Conservation (phyloP, 805 yeast species). For the Vanderwaltozyma tropicalis region DNA sequence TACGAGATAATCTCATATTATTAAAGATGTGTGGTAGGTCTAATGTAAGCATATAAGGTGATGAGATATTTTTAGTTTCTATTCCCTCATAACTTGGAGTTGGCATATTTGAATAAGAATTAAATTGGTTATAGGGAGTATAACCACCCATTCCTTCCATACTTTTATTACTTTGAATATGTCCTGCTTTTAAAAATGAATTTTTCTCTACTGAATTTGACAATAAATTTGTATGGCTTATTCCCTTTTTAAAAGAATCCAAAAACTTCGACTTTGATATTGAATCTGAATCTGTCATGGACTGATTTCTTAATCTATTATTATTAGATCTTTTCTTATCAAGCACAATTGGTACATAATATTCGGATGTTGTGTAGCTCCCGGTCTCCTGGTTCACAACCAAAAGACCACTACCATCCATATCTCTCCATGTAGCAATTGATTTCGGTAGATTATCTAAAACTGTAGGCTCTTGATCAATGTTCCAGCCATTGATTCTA, state of each 20-base stretch:
- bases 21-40: constrained; percentile 25
- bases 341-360: constrained; percentile 1
- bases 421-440: constrained; percentile 28
- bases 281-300: not conserved
- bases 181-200: constrained; percentile 8
- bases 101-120: constrained; percentile 4
- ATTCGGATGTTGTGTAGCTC: constrained; percentile 11
- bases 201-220: constrained; percentile 8
- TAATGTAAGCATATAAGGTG: constrained; percentile 21
- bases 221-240: constrained; percentile 11
- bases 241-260: constrained; percentile 10
- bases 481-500: constrained; percentile 26
- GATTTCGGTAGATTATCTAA: constrained; percentile 22
- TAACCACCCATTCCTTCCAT: not conserved
- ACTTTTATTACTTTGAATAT: constrained; percentile 14
- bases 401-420: constrained; percentile 28
- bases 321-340: constrained; percentile 8
- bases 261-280: not conserved
- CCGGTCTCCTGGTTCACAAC: constrained; percentile 23
- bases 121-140: not conserved
- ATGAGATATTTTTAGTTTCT: constrained; percentile 5
- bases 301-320: not conserved
- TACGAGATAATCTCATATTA: constrained; percentile 18
- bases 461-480: constrained; percentile 23
- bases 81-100: constrained; percentile 5